These are phyloP conservation scores for Mytilinidion resinicola DNA, from an alignment of 495 filamentous ascomycete species.

Conservation along the genomic window DNA sequence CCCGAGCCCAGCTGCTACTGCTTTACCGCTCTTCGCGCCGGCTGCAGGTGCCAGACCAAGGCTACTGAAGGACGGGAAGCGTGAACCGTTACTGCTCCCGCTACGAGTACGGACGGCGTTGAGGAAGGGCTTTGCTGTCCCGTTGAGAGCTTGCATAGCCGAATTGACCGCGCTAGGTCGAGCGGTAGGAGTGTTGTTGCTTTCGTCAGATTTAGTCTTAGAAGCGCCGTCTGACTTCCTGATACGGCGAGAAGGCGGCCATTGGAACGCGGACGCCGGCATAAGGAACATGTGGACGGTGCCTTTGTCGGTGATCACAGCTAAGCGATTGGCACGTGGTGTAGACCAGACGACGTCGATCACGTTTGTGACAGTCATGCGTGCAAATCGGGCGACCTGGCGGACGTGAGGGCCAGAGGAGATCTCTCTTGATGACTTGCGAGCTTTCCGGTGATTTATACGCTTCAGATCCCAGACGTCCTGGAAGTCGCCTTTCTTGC, in stretches of 20 bases:
- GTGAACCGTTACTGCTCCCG: slow-evolving; percentile 35
- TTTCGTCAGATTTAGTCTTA: slow-evolving; percentile 23
- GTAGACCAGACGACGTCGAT: slow-evolving; percentile 83
- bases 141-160: slow-evolving; percentile 27
- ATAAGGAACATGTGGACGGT: slow-evolving; percentile 88
- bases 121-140: slow-evolving; percentile 20
- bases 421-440: slow-evolving; percentile 18
- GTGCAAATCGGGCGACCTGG: slow-evolving; percentile 76
- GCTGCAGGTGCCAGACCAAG: slow-evolving; percentile 60
- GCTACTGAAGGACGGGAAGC: slow-evolving; percentile 42
- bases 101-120: slow-evolving; percentile 27
- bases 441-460: slow-evolving; percentile 46
- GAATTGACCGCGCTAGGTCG: slow-evolving; percentile 21
- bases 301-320: slow-evolving; percentile 84
- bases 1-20: slow-evolving; percentile 73
- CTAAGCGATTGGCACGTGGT: slow-evolving; percentile 71
- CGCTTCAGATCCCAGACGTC: slow-evolving; percentile 92
- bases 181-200: slow-evolving; percentile 6
- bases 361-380: slow-evolving; percentile 84
- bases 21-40: slow-evolving; percentile 64
- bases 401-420: slow-evolving; percentile 56
- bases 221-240: slow-evolving; percentile 9
- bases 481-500: slow-evolving; percentile 84
- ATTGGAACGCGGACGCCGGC: slow-evolving; percentile 73
- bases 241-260: slow-evolving; percentile 74